phyloP scores from a whole-genome alignment of 2,329 filamentous ascomycete species.

The Neofusicoccum parvum region DNA sequence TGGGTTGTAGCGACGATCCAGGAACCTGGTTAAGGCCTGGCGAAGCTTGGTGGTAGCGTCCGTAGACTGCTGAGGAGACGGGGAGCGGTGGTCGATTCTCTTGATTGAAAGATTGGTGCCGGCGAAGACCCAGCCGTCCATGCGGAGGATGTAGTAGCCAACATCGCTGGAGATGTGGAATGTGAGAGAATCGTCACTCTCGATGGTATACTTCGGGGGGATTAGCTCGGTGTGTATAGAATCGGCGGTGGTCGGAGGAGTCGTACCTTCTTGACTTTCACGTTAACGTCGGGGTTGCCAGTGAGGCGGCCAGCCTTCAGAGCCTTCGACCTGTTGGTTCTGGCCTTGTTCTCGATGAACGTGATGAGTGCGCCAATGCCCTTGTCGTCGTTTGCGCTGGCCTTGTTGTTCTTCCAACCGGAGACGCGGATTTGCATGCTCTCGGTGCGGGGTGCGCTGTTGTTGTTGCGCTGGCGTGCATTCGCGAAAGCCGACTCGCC shows the following conservation, averaged over 20 bases:
- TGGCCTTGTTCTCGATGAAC: constrained; percentile 46
- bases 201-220: constrained; percentile 31
- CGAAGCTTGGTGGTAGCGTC: neutral
- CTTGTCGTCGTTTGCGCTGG: constrained; percentile 34
- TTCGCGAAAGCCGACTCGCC: constrained; percentile 17
- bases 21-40: constrained; percentile 66
- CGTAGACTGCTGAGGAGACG: neutral
- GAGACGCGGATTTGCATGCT: constrained; percentile 29
- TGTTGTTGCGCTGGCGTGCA: constrained; percentile 1
- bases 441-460: neutral
- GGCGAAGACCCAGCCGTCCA: constrained; percentile 46
- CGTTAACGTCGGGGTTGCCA: constrained; percentile 36
- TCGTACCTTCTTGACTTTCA: neutral
- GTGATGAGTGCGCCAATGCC: constrained; percentile 40
- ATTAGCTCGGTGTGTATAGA: no score
- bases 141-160: constrained; percentile 36
- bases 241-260: neutral
- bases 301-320: constrained; percentile 25
- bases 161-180: constrained; percentile 42
- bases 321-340: constrained; percentile 29
- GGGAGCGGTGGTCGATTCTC: constrained; percentile 24
- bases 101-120: constrained; percentile 42
- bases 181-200: constrained; percentile 37
- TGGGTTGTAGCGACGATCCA: constrained; percentile 73
- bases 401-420: constrained; percentile 45